Conservation (phyloP, 163 green algal species). For the Volvox carteri region DNA sequence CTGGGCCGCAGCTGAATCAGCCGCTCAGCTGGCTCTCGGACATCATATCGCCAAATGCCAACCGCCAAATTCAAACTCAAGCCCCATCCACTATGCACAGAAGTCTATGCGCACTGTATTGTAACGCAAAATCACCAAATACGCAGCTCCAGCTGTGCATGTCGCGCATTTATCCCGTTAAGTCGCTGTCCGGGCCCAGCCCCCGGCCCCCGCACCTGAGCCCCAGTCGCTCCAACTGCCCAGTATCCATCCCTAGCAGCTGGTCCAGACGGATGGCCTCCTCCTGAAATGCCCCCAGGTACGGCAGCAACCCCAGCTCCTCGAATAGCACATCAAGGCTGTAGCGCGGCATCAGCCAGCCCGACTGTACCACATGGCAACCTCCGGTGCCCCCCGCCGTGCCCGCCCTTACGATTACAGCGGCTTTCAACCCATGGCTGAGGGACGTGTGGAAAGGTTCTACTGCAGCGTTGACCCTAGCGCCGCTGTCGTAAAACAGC, state of each 20-base stretch:
- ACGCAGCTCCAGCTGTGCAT: too few species aligned
- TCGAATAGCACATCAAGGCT: conserved; percentile 15
- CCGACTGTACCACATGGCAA: background rate
- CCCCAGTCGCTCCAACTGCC: conserved; percentile 46
- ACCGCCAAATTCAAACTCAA: background rate
- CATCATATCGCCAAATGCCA: background rate
- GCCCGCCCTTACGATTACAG: background rate
- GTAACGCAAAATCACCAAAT: too few species aligned
- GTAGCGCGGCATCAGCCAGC: conserved; percentile 39
- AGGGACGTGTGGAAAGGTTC: too few species aligned
- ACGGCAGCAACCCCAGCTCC: conserved; percentile 53
- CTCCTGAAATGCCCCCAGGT: conserved; percentile 52
- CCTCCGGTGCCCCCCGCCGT: background rate
- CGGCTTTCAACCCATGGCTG: background rate
- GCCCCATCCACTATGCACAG: too few species aligned
- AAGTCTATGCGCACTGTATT: too few species aligned
- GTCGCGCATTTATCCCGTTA: background rate
- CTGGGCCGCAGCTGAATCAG: too few species aligned
- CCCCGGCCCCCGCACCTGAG: background rate
- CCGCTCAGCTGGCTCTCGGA: too few species aligned
- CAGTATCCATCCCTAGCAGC: conserved; percentile 60
- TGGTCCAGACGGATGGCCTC: conserved; percentile 68
- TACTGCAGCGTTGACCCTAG: too few species aligned
- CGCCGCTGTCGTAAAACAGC: background rate
- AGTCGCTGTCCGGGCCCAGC: background rate